Evolutionary conservation across 441 rosid species (phyloP).

Genomic region (Rhodomyrtus psidioides): DNA sequence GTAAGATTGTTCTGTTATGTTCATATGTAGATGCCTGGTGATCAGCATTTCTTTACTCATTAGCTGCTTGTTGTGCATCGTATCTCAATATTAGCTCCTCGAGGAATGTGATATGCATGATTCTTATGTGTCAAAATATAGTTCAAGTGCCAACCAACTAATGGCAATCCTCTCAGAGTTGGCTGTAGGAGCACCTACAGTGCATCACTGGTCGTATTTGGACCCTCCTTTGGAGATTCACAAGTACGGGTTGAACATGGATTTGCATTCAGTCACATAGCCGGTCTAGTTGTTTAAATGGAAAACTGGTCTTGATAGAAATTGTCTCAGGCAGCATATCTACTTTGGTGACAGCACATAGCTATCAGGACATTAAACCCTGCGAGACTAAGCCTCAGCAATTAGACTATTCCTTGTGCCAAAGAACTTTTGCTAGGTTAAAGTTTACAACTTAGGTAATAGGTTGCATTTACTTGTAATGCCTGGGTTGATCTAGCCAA

Average conservation of each 20-base stretch:
- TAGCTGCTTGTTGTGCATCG: neutral
- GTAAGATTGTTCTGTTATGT: neutral
- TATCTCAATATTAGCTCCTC: neutral
- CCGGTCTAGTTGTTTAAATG: neutral
- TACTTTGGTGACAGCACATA: neutral
- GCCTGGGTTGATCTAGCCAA: neutral
- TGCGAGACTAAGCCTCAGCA: neutral
- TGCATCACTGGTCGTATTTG: neutral
- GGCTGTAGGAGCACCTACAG: neutral
- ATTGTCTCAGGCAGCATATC: neutral
- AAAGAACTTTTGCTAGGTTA: neutral
- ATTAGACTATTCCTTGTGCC: neutral
- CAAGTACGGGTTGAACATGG: neutral
- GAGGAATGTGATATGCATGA: neutral
- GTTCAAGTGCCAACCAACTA: neutral
- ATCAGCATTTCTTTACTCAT: neutral
- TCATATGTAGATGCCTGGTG: neutral
- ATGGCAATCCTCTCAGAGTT: neutral
- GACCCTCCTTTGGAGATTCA: neutral
- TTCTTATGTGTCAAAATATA: neutral
- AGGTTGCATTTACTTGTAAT: neutral
- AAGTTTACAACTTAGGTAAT: neutral
- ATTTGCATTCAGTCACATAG: neutral
- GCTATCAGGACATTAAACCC: neutral
- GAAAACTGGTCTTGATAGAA: neutral